These are phyloP conservation scores for Colletotrichum eremochloae DNA, from an alignment of 2,329 filamentous ascomycete genomes.

Conservation along the genomic window DNA sequence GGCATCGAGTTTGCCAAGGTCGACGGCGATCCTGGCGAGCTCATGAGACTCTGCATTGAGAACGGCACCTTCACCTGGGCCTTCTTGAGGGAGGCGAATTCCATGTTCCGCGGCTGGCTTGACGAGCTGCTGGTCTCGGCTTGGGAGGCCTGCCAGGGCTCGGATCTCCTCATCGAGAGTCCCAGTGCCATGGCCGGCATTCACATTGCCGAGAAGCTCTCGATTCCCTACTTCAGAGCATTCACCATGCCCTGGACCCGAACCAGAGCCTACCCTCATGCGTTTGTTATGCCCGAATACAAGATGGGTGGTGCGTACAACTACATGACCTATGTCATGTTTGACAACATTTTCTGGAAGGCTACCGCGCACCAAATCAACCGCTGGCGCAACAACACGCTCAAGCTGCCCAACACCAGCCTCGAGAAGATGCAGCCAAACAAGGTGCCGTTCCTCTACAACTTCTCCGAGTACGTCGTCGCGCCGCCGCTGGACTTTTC, in stretches of 20 bases:
- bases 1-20: conserved; percentile 93
- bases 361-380: conserved; percentile 93
- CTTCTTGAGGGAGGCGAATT: conserved; percentile 88
- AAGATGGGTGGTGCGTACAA: conserved; percentile 98
- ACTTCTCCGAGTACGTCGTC: conserved; percentile 96
- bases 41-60: conserved; percentile 97
- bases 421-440: conserved; percentile 94
- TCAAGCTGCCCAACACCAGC: conserved; percentile 84
- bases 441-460: conserved; percentile 98
- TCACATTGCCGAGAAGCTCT: conserved; percentile 93
- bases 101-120: conserved; percentile 94
- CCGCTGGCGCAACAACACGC: conserved; percentile 85
- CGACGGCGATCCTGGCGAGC: conserved; percentile 90
- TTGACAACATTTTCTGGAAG: conserved; percentile 97
- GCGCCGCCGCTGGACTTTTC: conserved; percentile 93
- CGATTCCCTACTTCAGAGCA: conserved; percentile 95
- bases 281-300: conserved; percentile 91
- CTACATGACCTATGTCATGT: conserved; percentile 94
- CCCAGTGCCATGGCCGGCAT: conserved; percentile 98
- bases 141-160: conserved; percentile 86
- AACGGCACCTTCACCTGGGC: conserved; percentile 96
- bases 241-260: conserved; percentile 99
- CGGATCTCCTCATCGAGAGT: conserved; percentile 93
- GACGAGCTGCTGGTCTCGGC: conserved; percentile 87
- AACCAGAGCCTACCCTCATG: conserved; percentile 94